Evolutionary conservation across 164 flowering plant species (phyloP).

Genomic region (Akebia trifoliata): DNA sequence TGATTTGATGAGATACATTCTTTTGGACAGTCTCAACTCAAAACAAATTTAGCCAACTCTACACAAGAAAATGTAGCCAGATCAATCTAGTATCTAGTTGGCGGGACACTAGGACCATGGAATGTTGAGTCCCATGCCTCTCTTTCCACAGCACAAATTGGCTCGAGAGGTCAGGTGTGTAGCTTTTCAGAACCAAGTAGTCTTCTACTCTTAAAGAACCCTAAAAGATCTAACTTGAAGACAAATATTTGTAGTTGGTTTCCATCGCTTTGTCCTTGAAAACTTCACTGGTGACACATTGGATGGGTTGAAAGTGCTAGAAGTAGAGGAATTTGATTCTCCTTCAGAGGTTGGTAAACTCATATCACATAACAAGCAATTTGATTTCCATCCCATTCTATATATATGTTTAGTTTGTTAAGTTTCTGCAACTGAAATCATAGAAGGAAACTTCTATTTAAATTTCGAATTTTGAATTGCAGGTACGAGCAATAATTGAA

Average conservation of each 20-base stretch:
- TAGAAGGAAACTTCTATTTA: neutral
- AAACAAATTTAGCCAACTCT: too few species aligned
- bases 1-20: too few species aligned
- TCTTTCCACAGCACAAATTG: too few species aligned
- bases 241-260: constrained; percentile 53
- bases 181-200: neutral
- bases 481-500: constrained; percentile 87
- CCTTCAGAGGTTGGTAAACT: constrained; percentile 73
- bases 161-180: neutral
- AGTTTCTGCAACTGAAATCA: neutral
- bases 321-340: constrained; percentile 77
- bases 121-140: too few species aligned
- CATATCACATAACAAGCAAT: neutral
- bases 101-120: too few species aligned
- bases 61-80: too few species aligned
- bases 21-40: too few species aligned
- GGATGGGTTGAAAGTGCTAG: constrained; percentile 47
- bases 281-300: constrained; percentile 38
- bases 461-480: constrained; percentile 13
- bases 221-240: neutral
- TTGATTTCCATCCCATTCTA: neutral
- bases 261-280: constrained; percentile 66
- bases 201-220: neutral
- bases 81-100: too few species aligned
- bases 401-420: neutral